Evolutionary conservation across 2,329 filamentous ascomycete species (phyloP), one percentile per base, ranked within the genome.

Genomic region (Chaetothyriales sp.): DNA sequence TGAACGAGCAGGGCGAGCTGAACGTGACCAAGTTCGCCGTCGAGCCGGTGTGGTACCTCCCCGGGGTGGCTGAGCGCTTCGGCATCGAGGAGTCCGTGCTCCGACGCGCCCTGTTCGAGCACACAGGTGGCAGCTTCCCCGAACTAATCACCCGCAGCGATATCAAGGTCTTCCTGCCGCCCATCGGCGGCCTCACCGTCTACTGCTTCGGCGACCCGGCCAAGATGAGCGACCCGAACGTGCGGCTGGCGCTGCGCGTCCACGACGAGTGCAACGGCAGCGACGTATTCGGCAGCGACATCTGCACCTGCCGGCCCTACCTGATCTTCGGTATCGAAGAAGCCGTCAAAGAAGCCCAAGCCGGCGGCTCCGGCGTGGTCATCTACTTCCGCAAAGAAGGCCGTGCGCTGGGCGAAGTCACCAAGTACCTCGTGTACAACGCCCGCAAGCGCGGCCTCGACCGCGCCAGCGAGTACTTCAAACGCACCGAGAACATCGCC

Each of bases 331-430:
- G 92, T 55, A 94, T 98, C 56, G 89, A 95, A 64, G 92, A 98
- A 69, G 92, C 92, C 10, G 90, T 98, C 61, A 95, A 94, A 64
- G 89, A 97, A 70, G 92, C 92, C 9, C 92, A 97, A 66, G 88
- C 85, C 52, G 90, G 90, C 50, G 90, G 90, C 47, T 90, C 85
- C 61, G 90, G 90, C 52, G 88, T 95, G 19, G 92, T 97, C 50
- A 95, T 97, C 66, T 98, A 98, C 68, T 98, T 97, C 79, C 82
- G 92, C 60, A 98, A 98, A 68, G 92, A 98, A 73, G 92, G 92
- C 29, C 80, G 92, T 60, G 92, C 90, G 40, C 74, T 97, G 5
- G 92, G 92, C 50, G 92, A 98, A 68, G 92, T 98, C 28, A 94
- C 89, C 50, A 95, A 95, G 64, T 83, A 83, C 57, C 69, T 83